Base-by-base conservation (phyloP, 1,284 basidiomycete genomes). In the Coriolopsis trogii region DNA sequence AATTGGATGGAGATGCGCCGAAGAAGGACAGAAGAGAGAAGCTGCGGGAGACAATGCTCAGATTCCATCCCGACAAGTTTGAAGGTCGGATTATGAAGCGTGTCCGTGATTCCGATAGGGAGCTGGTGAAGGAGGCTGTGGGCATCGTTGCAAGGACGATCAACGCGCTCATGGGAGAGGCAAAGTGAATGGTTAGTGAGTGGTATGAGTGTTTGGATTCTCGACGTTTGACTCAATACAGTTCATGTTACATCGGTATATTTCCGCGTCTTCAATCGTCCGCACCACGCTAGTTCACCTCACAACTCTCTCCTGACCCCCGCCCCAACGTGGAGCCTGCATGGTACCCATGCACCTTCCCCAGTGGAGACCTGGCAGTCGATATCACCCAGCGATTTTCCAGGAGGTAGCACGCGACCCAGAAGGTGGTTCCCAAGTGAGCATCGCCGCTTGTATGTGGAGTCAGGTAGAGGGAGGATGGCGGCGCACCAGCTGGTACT, bases 1-100 rank as follows among this genome's bases (percentile, higher is more conserved):
- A 21, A 8, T 30, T 10, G 20, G 61, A 61, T 23, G 51, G 50
- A 46, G 65, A 66, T 24, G 59, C 51, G 8, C 49, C 55, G 26
- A 70, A 65, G 54, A 72, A 65, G 59, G 61, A 60, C 33, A 70
- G 75, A 41, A 85, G 82, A 63, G 87, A 88, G 34, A 81, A 78
- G 47, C 66, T 93, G 31, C 74, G 87, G 55, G 88, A 91, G 64
- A 81, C 87, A 0, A 79, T 93, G 64, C 67, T 92, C 28, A 79
- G 87, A 12, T 94, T 90, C 67, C 92, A 94, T 66, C 91, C 92
- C 0, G 92, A 95, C 70, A 89, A 92, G 60, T 93, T 94, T 61
- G 87, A 91, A 64, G 82, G 85, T 8, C 77, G 89, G 38, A 73
- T 91, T 26, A 81, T 92, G 73, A 66, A 67, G 25, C 73, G 76